Base-by-base conservation (phyloP, 352 stramenopile genomes). In the Phytophthora multivora region DNA sequence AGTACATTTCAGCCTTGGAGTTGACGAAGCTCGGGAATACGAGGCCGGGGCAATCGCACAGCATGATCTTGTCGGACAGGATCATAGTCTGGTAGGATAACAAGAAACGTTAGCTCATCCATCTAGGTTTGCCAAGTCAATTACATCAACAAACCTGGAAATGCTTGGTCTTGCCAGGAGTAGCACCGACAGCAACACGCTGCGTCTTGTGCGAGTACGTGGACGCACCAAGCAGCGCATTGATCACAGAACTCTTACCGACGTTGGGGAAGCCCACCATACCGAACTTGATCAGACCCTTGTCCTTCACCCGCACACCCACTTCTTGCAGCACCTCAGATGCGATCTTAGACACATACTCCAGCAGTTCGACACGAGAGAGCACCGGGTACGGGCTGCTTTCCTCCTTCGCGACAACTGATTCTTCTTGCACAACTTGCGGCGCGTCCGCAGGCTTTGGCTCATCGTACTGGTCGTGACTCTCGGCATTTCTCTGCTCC, bases 201-300 rank as follows among this genome's bases (percentile, higher is more conserved):
- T 97, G 92, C 4, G 91, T 93, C 67, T 94, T 92, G 81, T 99
- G 97, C 30, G 88, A 91, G 66, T 96, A 95, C 45, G 97, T 98
- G 11, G 95, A 98, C 45, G 92, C 96, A 45, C 97, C 97, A 18
- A 99, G 80, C 21, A 99, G 79, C 28, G 98, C 97, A 71, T 99
- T 99, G 69, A 99, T 99, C 30, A 99, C 90, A 21, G 93, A 99
- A 63, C 86, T 98, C 83, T 99, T 99, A 49, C 98, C 98, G 57
- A 99, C 98, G 85, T 99, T 99, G 13, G 98, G 98, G 77, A 99
- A 99, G 31, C 98, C 98, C 31, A 99, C 96, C 96, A 99, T 99
- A 52, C 98, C 98, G 64, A 99, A 88, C 54, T 91, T 97, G 67
- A 91, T 89, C 41, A 88, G 66, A 11, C 80, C 82, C 51, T 93